A percentile compares a stretch with the other conserved stretches of the same genome.
Evolutionary conservation across 257 asterid genomes (phyloP).

Genomic region (Penstemon eatonii): DNA sequence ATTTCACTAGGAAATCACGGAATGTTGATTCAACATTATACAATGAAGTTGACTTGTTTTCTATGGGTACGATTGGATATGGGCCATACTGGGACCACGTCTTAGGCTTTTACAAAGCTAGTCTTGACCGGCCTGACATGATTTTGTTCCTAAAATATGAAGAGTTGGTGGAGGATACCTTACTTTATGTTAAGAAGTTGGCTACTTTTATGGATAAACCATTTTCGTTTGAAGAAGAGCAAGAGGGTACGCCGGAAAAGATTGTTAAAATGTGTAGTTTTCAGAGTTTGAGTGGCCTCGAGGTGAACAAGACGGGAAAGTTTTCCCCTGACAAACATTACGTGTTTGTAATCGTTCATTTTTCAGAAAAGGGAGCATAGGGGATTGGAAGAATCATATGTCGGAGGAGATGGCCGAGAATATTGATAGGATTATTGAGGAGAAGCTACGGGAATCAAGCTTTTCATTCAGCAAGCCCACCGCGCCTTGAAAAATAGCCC

Average conservation of each 20-base stretch:
- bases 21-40: neutral
- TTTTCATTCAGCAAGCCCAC: neutral
- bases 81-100: slow-evolving; percentile 37
- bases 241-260: slow-evolving; percentile 15
- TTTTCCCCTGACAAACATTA: neutral
- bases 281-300: neutral
- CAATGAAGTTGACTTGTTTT: slow-evolving; percentile 8
- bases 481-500: neutral
- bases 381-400: neutral
- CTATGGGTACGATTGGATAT: slow-evolving; percentile 5
- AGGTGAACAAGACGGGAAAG: neutral
- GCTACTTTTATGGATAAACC: slow-evolving; percentile 26
- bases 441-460: neutral
- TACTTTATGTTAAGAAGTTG: slow-evolving; percentile 2
- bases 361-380: neutral
- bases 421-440: slow-evolving; percentile 6
- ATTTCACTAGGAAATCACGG: slow-evolving; percentile 8
- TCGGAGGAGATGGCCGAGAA: too few relatives aligned
- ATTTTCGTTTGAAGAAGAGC: slow-evolving; percentile 27
- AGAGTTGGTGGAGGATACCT: slow-evolving; percentile 21
- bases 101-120: slow-evolving; percentile 20
- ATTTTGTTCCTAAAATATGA: slow-evolving; percentile 33
- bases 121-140: neutral
- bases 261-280: slow-evolving; percentile 23
- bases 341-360: neutral